Evolutionary conservation across 805 yeast species (phyloP).

Genomic region (Crinitomyces ghanaensis): DNA sequence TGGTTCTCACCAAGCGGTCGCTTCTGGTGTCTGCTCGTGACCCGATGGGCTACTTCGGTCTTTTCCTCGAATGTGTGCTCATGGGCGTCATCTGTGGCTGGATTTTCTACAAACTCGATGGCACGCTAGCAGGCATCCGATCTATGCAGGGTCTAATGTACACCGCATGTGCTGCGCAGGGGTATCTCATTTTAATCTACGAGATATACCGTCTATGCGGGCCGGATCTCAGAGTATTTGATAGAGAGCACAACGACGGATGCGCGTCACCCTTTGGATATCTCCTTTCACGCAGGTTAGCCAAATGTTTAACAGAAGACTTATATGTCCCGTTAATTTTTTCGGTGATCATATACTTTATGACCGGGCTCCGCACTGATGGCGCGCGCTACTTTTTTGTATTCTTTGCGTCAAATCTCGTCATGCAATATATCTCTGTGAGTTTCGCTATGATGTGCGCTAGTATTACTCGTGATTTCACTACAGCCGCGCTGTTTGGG

Average conservation of each 20-base stretch:
- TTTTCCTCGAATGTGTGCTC: conserved; percentile 36
- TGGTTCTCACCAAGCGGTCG: conserved; percentile 36
- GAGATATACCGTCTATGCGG: conserved; percentile 49
- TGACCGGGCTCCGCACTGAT: conserved; percentile 56
- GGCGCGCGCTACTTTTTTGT: conserved; percentile 42
- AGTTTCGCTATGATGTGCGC: conserved; percentile 41
- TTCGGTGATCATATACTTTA: conserved; percentile 53
- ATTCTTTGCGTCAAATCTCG: conserved; percentile 47
- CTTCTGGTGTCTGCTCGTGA: conserved; percentile 40
- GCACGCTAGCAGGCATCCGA: conserved; percentile 52
- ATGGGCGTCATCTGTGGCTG: conserved; percentile 62
- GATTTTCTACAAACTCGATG: conserved; percentile 48
- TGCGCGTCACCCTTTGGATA: conserved; percentile 59
- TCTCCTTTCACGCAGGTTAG: conserved; percentile 50
- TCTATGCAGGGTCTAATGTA: conserved; percentile 44
- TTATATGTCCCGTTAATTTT: conserved; percentile 48
- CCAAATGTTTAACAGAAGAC: conserved; percentile 61
- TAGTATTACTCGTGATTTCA: conserved; percentile 47
- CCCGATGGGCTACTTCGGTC: conserved; percentile 35
- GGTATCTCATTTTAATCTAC: conserved; percentile 43
- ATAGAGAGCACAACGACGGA: conserved; percentile 61
- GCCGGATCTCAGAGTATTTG: conserved; percentile 42
- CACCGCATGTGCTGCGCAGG: conserved; percentile 41
- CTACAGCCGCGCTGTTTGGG: conserved; percentile 48
- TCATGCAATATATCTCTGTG: conserved; percentile 47